Evolutionary conservation across 2,329 filamentous ascomycete species (phyloP), one percentile per base, ranked within the genome.

Genomic region (Claviceps paspali): DNA sequence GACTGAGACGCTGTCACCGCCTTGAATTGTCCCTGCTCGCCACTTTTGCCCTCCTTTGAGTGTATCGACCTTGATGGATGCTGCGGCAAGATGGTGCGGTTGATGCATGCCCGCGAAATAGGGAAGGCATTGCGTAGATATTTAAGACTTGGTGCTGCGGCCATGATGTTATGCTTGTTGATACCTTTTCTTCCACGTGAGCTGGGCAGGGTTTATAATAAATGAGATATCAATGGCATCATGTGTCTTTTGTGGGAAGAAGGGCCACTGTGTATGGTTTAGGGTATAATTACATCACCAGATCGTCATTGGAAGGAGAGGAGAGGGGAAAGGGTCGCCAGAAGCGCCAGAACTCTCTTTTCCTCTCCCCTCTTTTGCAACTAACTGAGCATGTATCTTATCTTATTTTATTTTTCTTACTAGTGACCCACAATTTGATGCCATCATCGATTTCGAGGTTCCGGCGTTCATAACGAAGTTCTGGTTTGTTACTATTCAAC

Each of bases 371-470:
- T 1, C 19, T 12, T 33, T 12, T 33, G 8, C 6, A 33, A n/a
- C 19, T 12, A 14, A 9, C n/a, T 19, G 15, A 34, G 12, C 12
- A 14, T 23, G n/a, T n/a, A n/a, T n/a, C n/a, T n/a, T n/a, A n/a
- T n/a, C n/a, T n/a, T n/a, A n/a, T n/a, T 22, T 22, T 22, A 5
- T 8, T 22, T 22, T 8, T 10, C 10, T 19, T n/a, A 17, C 19
- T 18, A 11, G 14, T 15, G 28, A 30, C 35, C 35, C 35, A 36
- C 19, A 36, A 30, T 18, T 36, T 31, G 35, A 36, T 19, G 28
- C 35, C 28, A 36, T 31, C 35, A 36, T 36, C 28, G 35, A 36
- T 23, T 29, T 36, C 24, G 27, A 9, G 29, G n/a, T 18, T 23
- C 6, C 21, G 11, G n/a, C n/a, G n/a, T n/a, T n/a, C n/a, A n/a